Evolutionary conservation across 106 monocot species (phyloP).

Genomic region (Hemerocallis citrina): DNA sequence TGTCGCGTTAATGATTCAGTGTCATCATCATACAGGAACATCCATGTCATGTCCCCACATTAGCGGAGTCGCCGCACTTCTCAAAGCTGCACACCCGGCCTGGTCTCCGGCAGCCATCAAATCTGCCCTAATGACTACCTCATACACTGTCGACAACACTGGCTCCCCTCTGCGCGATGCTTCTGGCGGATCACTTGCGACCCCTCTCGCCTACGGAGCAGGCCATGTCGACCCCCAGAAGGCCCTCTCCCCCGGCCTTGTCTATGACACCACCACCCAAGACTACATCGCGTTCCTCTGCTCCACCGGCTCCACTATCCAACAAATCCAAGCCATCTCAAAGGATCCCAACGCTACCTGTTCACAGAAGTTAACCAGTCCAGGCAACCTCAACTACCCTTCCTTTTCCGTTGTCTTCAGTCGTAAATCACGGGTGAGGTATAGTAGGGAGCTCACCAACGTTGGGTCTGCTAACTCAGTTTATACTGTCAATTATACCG

Average conservation of each 20-base stretch:
- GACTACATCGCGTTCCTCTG: slow-evolving; percentile 79
- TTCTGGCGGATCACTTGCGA: slow-evolving; percentile 36
- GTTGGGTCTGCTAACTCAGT: slow-evolving; percentile 27
- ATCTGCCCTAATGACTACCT: slow-evolving; percentile 82
- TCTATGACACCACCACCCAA: slow-evolving; percentile 54
- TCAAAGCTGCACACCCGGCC: slow-evolving; percentile 66
- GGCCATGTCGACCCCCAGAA: slow-evolving; percentile 73
- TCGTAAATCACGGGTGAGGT: slow-evolving; percentile 19
- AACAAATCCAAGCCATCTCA: slow-evolving; percentile 48
- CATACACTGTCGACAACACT: slow-evolving; percentile 63
- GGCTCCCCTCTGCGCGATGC: slow-evolving; percentile 42
- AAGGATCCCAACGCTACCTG: slow-evolving; percentile 43
- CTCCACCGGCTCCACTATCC: slow-evolving; percentile 35
- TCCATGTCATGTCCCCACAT: slow-evolving; percentile 95
- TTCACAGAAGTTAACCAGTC: slow-evolving; percentile 10
- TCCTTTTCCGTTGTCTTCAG: slow-evolving; percentile 57
- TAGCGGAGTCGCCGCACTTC: slow-evolving; percentile 63
- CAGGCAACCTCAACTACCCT: slow-evolving; percentile 71
- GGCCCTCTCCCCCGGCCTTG: slow-evolving; percentile 63
- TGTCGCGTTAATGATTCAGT: too few relatives aligned
- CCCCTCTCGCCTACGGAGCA: slow-evolving; percentile 44
- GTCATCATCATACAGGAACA: too few relatives aligned
- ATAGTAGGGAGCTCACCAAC: slow-evolving; percentile 48
- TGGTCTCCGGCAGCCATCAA: slow-evolving; percentile 77
- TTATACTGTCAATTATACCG: slow-evolving; percentile 37